Base-by-base conservation (phyloP, 2,329 filamentous ascomycete genomes). In the Aureobasidium namibiae region DNA sequence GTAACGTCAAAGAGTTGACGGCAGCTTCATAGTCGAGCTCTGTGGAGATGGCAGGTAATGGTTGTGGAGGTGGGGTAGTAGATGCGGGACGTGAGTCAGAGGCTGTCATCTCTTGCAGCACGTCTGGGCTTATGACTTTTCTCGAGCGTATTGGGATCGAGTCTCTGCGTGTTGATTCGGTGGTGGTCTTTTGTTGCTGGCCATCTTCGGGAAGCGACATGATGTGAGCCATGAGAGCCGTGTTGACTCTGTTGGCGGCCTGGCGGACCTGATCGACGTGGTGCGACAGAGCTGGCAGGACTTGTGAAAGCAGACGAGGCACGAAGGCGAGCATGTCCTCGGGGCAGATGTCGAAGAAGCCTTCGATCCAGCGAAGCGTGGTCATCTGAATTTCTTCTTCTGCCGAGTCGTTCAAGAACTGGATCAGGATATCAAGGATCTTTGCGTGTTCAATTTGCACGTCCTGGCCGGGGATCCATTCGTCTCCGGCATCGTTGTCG, bases 401-500 rank as follows among this genome's bases (percentile, higher is more conserved):
- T 66, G 87, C 78, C 3, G 89, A 87, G 18, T 90, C 89, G 67
- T 95, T 89, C 45, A 99, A 80, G 63, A 94, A 96, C 13, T 87
- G 86, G 2, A 95, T 91, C 42, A 99, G 75, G 57, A 97, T 99
- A 66, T 95, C 89, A 49, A 99, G 76, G 36, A 99, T 95, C 65
- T 88, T 90, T 61, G 89, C 86, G 73, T 96, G 90, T 72, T 97
- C 92, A 62, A 99, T 89, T 61, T 95, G 88, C 8, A 96, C 91
- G 72, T 99, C 94, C 73, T 99, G 94, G 1, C 95, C 94, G 0
- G 95, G 95, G 46, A 97, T 87, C 91, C 92, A 99, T 69, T 97
- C 94, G 61, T 92, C 92, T 66, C 96, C 92, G 45, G 82, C 85
- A 62, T 84, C 85, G 16, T 64, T 65, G 16, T 61, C 65, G 18